Conservation (phyloP, 345 rosid genomes). For the Ailanthus altissimus region DNA sequence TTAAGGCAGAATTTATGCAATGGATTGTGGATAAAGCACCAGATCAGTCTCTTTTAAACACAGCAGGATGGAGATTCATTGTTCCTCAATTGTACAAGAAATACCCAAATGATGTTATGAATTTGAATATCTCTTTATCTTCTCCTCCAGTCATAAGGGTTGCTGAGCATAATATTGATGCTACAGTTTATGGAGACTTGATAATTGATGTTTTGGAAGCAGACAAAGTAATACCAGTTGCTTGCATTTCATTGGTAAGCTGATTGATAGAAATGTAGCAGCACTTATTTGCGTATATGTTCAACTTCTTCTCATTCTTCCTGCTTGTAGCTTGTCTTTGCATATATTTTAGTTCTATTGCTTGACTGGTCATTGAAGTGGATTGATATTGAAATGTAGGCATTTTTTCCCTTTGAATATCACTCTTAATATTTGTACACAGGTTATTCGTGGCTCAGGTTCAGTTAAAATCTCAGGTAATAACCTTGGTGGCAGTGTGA, state of each 20-base stretch:
- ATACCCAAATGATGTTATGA: constrained; percentile 88
- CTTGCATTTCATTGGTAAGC: constrained; percentile 88
- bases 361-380: not conserved
- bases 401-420: not conserved
- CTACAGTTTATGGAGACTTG: constrained; percentile 68
- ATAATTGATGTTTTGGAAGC: constrained; percentile 72
- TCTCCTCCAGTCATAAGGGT: constrained; percentile 76
- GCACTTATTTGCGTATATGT: not conserved
- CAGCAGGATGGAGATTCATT: constrained; percentile 88
- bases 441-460: constrained; percentile 76
- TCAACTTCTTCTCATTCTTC: not conserved
- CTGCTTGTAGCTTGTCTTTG: not conserved
- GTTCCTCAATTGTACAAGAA: constrained; percentile 89
- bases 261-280: constrained; percentile 9
- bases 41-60: constrained; percentile 83
- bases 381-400: not conserved
- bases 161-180: constrained; percentile 63
- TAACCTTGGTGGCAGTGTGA: constrained; percentile 83
- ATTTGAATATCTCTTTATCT: constrained; percentile 75
- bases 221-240: constrained; percentile 77
- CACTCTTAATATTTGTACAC: not conserved
- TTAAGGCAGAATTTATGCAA: constrained; percentile 89
- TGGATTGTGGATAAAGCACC: constrained; percentile 92
- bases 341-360: not conserved
- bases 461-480: constrained; percentile 65